Base-by-base conservation (phyloP, 2,329 filamentous ascomycete genomes). In the Colletotrichum lupini region DNA sequence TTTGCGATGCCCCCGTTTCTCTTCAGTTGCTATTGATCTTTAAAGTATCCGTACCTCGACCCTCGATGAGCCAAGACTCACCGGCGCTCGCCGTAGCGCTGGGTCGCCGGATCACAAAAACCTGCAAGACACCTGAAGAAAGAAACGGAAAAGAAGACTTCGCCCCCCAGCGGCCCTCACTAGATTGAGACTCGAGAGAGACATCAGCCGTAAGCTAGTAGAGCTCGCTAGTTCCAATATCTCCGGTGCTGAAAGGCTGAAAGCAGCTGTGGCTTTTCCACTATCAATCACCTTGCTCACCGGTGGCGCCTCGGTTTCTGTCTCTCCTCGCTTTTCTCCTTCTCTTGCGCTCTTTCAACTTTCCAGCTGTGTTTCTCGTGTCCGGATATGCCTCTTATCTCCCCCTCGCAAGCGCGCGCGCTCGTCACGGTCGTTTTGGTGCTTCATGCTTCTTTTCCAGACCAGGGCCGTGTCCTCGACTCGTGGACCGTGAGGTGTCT, bases 81-180 rank as follows among this genome's bases (percentile, higher is more conserved):
- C 55, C 62, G 67, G 67, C 55, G 42, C 62, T 67, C 42, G 53
- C 62, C 61, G 42, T 57, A 52, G 60, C 22, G 53, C 22, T 64
- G 67, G 67, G 37, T 58, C 58, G 49, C 56, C 49, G 26, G 19
- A n/a, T 24, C 16, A 46, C 26, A 32, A 30, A 28, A 32, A 42
- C 16, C 16, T 42, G 16, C 22, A n/a, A 19, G 22, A 55, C 22
- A 32, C 19, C 59, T 49, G 42, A 49, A 49, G 19, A 49, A 49
- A 49, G 42, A 49, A n/a, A 49, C 4, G 6, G 11, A 35, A 35
- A 12, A 35, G 37, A 42, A 42, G 3, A 42, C 16, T 49, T 49
- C 42, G 42, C 42, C 42, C 42, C 42, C 8, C 42, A 49, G 37
- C 37, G 37, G 16, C 37, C 37, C 37, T 42, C 37, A 19, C 37